Conservation (phyloP, 495 filamentous ascomycete genomes). For the Annulohypoxylon moriforme region DNA sequence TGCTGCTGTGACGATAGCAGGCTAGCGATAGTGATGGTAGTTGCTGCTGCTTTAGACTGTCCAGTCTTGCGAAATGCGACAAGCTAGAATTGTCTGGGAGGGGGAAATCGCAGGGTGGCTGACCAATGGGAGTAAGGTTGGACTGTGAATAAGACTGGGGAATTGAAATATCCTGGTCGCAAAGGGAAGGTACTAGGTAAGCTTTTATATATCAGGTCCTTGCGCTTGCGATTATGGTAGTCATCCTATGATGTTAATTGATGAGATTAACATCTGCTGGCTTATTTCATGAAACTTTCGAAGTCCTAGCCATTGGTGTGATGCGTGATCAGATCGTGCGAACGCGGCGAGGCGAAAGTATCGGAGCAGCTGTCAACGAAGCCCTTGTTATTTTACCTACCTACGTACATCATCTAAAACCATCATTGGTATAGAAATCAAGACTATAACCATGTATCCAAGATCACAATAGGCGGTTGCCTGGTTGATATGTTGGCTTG, state of each 20-base stretch:
- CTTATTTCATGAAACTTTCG: slow-evolving; percentile 12
- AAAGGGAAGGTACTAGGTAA: slow-evolving; percentile 17
- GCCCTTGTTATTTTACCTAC: neutral
- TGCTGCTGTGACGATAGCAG: neutral
- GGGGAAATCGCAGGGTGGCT: slow-evolving; percentile 7
- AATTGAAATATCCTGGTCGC: slow-evolving; percentile 9
- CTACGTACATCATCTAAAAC: neutral
- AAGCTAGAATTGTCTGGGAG: neutral
- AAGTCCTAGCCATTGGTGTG: slow-evolving; percentile 2
- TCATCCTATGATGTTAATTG: neutral
- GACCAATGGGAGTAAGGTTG: slow-evolving; percentile 36
- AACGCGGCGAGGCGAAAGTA: neutral
- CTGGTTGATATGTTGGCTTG: neutral
- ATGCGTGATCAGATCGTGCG: neutral
- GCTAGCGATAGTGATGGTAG: neutral
- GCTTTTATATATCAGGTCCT: neutral
- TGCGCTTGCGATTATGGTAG: neutral
- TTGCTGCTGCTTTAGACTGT: neutral
- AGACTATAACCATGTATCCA: neutral
- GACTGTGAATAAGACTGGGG: slow-evolving; percentile 1
- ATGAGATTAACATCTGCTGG: neutral
- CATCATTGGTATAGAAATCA: neutral
- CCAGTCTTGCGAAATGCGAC: slow-evolving; percentile 28
- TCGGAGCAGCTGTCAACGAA: neutral
- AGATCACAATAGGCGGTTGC: neutral